Conservation (phyloP, 352 stramenopile species). For the Thraustochytrium sp. region DNA sequence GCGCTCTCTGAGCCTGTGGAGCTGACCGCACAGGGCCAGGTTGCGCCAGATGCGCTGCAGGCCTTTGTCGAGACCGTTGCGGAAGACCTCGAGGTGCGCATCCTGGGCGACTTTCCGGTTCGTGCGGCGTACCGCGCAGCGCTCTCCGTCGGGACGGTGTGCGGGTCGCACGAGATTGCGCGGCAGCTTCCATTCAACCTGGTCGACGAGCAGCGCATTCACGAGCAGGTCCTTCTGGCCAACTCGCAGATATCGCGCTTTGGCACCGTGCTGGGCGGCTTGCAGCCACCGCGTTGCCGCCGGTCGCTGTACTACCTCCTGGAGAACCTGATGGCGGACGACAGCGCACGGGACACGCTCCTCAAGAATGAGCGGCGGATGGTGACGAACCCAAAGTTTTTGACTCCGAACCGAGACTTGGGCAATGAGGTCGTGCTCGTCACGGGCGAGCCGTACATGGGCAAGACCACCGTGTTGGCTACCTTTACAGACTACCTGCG, state of each 20-base stretch:
- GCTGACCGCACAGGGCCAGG: not conserved
- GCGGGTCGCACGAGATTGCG: not conserved
- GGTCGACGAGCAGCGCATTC: not conserved
- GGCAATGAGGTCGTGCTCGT: not conserved
- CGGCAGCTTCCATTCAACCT: not conserved
- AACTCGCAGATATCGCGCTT: not conserved
- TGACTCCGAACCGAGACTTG: not conserved
- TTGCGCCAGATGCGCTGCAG: not conserved
- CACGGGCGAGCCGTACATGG: not conserved
- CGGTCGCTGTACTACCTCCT: not conserved
- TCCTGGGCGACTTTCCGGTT: conserved; percentile 1
- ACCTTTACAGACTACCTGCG: conserved; percentile 11
- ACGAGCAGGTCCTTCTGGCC: not conserved
- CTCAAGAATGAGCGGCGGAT: not conserved
- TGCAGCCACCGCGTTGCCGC: not conserved
- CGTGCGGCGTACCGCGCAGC: not conserved
- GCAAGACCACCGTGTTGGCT: conserved; percentile 17
- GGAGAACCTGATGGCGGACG: not conserved
- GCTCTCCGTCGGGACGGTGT: not conserved
- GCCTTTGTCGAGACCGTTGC: not conserved
- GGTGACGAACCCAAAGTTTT: not conserved
- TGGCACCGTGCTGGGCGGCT: not conserved
- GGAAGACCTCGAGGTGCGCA: not conserved
- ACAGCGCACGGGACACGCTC: not conserved
- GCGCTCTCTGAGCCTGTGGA: not conserved